phyloP scores from a whole-genome alignment of 768 basidiomycete species.

The Leccinum longicurvipes region DNA sequence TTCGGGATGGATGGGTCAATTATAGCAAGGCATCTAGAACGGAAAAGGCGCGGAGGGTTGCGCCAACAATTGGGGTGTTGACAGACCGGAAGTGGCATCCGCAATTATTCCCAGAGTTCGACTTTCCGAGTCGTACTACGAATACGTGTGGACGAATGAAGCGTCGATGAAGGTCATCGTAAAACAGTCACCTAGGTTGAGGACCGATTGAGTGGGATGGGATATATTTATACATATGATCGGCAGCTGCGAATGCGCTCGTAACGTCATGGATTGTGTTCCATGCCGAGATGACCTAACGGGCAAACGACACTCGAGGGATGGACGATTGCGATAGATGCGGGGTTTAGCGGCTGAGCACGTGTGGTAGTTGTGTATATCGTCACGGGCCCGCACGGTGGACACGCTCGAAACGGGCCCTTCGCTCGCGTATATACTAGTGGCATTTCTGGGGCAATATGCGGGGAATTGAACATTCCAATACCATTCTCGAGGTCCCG shows the following conservation, averaged over 20 bases:
- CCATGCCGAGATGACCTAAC: neutral
- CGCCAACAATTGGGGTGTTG: neutral
- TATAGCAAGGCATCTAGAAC: slow-evolving; percentile 3
- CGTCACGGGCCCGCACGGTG: neutral
- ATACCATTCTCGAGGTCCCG: neutral
- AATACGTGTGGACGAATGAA: too few relatives aligned
- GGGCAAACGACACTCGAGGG: neutral
- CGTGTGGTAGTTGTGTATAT: neutral
- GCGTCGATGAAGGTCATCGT: neutral
- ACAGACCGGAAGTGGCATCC: neutral
- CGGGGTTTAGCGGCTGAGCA: neutral
- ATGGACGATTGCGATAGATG: neutral
- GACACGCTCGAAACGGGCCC: neutral
- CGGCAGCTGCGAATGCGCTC: slow-evolving; percentile 2
- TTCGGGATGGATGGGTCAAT: too few relatives aligned
- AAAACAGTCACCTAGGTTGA: neutral
- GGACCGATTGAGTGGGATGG: slow-evolving; percentile 5
- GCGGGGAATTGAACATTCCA: neutral
- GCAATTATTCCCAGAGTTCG: neutral
- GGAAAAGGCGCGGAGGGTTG: slow-evolving; percentile 1
- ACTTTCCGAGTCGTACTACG: neutral
- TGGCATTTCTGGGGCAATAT: neutral
- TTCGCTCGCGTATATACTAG: neutral
- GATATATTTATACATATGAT: slow-evolving; percentile 7
- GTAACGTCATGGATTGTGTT: slow-evolving; percentile 6